A percentile compares a stretch with the other conserved stretches of the same genome.
phyloP scores from a whole-genome alignment of 2,329 filamentous ascomycete genomes.

The Boeremia lycopersici region DNA sequence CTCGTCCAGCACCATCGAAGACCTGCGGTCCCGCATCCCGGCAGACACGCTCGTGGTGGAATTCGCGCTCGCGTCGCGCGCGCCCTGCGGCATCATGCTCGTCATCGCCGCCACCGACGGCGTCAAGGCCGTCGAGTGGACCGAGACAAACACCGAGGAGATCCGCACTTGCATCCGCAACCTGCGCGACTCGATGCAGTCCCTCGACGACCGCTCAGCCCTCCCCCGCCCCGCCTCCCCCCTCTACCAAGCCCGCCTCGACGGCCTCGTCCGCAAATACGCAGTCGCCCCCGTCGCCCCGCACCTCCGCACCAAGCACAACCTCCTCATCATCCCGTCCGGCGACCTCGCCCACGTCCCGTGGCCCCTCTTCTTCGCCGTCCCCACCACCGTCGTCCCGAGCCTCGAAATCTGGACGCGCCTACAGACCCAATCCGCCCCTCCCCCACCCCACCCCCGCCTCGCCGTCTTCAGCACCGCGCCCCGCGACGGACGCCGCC shows the following conservation, averaged over 20 bases:
- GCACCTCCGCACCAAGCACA: not conserved
- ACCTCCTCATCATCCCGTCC: not conserved
- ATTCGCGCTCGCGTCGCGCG: not conserved
- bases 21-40: not conserved
- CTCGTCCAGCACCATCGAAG: not conserved
- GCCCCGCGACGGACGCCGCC: not conserved
- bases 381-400: not conserved
- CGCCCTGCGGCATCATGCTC: not conserved
- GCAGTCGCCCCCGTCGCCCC: not conserved
- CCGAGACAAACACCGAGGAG: not conserved
- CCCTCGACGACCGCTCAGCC: not conserved
- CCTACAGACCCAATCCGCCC: not conserved
- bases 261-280: not conserved
- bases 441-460: not conserved
- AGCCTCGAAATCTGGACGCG: not conserved
- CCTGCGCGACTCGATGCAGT: not conserved
- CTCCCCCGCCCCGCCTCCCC: not conserved
- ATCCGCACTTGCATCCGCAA: not conserved
- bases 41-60: not conserved
- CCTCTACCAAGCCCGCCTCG: not conserved
- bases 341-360: constrained; percentile 1
- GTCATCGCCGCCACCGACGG: not conserved
- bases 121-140: not conserved
- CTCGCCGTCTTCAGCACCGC: not conserved
- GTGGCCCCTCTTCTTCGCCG: constrained; percentile 1